Evolutionary conservation across 1,284 basidiomycete species (phyloP), one percentile per base, ranked within the genome.

Genomic region (Ceratobasidium sp.): DNA sequence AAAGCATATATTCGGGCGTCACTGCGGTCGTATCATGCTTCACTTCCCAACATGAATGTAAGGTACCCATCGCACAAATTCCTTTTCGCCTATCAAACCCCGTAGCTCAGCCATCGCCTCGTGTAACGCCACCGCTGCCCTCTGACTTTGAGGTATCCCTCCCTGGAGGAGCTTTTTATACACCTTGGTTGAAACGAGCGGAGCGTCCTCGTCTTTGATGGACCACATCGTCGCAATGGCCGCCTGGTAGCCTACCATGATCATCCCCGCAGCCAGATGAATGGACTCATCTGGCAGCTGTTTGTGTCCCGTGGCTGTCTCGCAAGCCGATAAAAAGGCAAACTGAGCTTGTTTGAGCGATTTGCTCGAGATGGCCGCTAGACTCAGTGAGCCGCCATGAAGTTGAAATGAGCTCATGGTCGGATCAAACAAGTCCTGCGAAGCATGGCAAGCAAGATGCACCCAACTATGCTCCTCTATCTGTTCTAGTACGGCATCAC

Each of bases 311-410:
- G 23, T 60, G n/a, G 71, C 71, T 10, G 71, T 60, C 12, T 75
- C 40, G 44, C 71, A 75, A 6, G 71, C 71, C n/a, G 71, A 75
- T 7, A 75, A 56, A 33, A 75, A 75, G 13, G 71, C 71, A n/a
- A 75, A 39, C 67, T 69, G 42, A n/a, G 33, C 67, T 46, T 20
- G 7, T 46, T 46, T 46, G 44, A 7, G 44, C 7, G 6, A 46
- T 46, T 46, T 46, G 13, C 7, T 13, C 13, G 44, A 46, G 7
- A 6, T 46, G n/a, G n/a, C 13, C 13, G 44, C 6, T 46, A 46
- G 13, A 13, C 44, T 6, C 7, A 46, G 44, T 13, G 6, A 13
- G 13, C 44, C 44, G 44, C 44, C 44, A 46, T 46, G 44, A 46
- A 46, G 44, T 7, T 46, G 44, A 46, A 46, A 46, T 28, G 58